A percentile compares a stretch with the other conserved stretches of the same genome.
Evolutionary conservation across 495 filamentous ascomycete species (phyloP).

Genomic region (Daldinia concentrica): DNA sequence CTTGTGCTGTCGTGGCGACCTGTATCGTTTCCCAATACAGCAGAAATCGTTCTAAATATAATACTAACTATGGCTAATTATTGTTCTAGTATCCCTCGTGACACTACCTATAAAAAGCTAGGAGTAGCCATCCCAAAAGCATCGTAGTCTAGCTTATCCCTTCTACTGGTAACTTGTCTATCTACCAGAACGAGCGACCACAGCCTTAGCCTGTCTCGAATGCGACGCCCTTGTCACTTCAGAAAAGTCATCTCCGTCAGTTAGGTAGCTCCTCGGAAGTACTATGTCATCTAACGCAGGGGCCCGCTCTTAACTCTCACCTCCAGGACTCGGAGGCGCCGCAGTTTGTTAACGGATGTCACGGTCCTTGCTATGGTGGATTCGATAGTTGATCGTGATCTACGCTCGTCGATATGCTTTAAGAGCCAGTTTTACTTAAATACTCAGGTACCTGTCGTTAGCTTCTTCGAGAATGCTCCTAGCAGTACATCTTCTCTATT

Average conservation of each 20-base stretch:
- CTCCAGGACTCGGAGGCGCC: conserved; percentile 4
- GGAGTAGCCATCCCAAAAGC: background rate
- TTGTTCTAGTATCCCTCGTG: background rate
- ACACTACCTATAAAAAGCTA: background rate
- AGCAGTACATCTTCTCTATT: background rate
- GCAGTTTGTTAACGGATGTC: background rate
- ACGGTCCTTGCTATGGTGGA: background rate
- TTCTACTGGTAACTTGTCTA: background rate
- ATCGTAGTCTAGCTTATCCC: background rate
- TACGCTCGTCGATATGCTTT: background rate
- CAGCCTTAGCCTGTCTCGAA: too few relatives aligned
- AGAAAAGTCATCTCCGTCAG: background rate
- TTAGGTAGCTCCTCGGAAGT: conserved; percentile 10
- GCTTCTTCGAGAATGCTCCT: background rate
- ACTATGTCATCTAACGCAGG: conserved; percentile 34
- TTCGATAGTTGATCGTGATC: background rate
- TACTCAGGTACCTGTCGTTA: background rate
- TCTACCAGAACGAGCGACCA: background rate
- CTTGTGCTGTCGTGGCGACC: background rate
- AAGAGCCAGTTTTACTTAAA: background rate
- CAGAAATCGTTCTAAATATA: background rate
- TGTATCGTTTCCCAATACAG: background rate
- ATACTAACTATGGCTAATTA: background rate
- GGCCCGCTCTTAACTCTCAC: conserved; percentile 25
- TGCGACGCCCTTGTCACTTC: background rate